Percentiles rank a stretch among this genome's conserved stretches.
Conservation (phyloP, 139 green algal species). For the Spirogloea muscicola region DNA sequence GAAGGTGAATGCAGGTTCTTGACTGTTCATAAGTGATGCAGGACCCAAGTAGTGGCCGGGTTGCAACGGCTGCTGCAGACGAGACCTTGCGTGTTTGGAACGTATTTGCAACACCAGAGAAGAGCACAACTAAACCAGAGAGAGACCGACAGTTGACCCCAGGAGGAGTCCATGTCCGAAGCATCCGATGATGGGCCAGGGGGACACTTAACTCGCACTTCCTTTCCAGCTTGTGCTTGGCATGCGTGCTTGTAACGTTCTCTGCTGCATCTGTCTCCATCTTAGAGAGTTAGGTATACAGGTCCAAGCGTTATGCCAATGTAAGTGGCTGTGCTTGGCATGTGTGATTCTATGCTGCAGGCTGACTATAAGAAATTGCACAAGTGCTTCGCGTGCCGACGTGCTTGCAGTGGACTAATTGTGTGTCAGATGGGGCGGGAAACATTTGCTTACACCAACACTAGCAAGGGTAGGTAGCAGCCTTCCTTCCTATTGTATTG, state of each 20-base stretch:
- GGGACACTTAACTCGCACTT: background rate
- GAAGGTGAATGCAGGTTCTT: background rate
- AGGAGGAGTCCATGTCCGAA: constrained; percentile 50
- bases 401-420: background rate
- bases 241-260: background rate
- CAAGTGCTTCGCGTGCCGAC: background rate
- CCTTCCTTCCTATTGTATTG: too few species aligned
- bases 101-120: background rate
- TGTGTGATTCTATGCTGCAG: too few species aligned
- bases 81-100: background rate
- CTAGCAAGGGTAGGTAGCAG: too few species aligned
- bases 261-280: background rate
- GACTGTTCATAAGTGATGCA: too few species aligned
- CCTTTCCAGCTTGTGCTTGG: background rate
- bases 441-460: too few species aligned
- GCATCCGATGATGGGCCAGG: background rate
- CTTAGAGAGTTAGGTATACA: background rate
- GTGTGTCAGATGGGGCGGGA: background rate
- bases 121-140: background rate
- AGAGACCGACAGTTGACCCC: background rate
- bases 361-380: background rate
- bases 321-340: background rate
- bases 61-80: background rate
- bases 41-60: background rate
- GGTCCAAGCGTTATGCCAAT: background rate